Conservation (phyloP, 2,329 filamentous ascomycete genomes). For the Monilinia fructigena region DNA sequence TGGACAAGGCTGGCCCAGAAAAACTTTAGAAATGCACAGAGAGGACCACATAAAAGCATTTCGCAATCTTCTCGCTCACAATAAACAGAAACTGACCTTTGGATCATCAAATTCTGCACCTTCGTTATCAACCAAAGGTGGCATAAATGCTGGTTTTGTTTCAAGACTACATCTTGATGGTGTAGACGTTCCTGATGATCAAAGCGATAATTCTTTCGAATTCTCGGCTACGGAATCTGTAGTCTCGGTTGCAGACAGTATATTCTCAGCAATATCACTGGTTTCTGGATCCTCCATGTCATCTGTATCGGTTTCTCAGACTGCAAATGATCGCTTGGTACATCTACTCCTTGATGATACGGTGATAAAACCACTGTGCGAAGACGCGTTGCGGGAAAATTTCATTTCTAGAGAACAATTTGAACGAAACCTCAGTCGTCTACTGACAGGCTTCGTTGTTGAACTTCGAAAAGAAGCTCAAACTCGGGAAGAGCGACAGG, state of each 20-base stretch:
- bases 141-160: neutral
- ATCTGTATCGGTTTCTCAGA: slow-evolving; percentile 19
- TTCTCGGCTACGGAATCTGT: slow-evolving; percentile 15
- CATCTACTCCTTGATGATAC: slow-evolving; percentile 23
- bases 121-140: neutral
- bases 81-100: neutral
- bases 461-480: slow-evolving; percentile 24
- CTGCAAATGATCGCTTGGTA: slow-evolving; percentile 25
- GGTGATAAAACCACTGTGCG: slow-evolving; percentile 17
- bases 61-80: neutral
- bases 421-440: slow-evolving; percentile 25
- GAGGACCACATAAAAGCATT: neutral
- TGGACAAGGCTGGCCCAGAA: neutral
- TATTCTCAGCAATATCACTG: slow-evolving; percentile 22
- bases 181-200: neutral
- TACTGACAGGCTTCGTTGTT: slow-evolving; percentile 24
- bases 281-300: slow-evolving; percentile 25
- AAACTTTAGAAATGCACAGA: neutral
- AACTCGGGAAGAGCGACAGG: slow-evolving; percentile 21
- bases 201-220: slow-evolving; percentile 9
- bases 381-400: slow-evolving; percentile 8
- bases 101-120: neutral
- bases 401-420: slow-evolving; percentile 22
- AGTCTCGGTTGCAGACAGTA: slow-evolving; percentile 24
- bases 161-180: neutral